Evolutionary conservation across 768 basidiomycete genomes (phyloP).

Genomic region (Termitomyces sp.): DNA sequence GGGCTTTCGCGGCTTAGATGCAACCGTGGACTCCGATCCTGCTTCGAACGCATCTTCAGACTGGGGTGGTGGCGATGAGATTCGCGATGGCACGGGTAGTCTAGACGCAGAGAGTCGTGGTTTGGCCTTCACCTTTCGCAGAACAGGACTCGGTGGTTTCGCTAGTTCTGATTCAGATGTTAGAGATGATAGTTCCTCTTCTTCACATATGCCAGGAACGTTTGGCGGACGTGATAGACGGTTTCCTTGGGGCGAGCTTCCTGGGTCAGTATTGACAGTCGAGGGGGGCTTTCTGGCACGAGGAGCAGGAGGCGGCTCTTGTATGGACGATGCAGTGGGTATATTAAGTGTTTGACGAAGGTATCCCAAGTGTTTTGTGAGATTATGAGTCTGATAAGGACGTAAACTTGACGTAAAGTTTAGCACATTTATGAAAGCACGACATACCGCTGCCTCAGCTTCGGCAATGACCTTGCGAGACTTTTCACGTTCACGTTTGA

Average conservation of each 20-base stretch:
- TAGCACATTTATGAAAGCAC: not conserved
- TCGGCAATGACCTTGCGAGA: conserved; percentile 66
- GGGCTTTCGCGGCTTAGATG: conserved; percentile 31
- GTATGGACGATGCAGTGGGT: conserved; percentile 21
- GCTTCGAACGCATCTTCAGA: conserved; percentile 19
- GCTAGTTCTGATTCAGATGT: conserved; percentile 37
- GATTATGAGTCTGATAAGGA: conserved; percentile 40
- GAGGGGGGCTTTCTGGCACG: conserved; percentile 43
- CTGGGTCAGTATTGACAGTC: conserved; percentile 27
- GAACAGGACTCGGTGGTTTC: conserved; percentile 31
- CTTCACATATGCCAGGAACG: conserved; percentile 62
- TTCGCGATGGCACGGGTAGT: conserved; percentile 40
- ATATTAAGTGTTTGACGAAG: conserved; percentile 61
- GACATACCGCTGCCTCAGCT: conserved; percentile 64
- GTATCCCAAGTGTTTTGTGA: conserved; percentile 60
- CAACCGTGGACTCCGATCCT: conserved; percentile 18
- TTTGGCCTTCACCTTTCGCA: conserved; percentile 40
- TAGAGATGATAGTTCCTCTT: conserved; percentile 49
- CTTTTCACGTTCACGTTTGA: conserved; percentile 78
- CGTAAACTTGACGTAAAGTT: conserved; percentile 10
- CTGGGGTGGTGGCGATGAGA: conserved; percentile 31
- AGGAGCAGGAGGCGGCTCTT: conserved; percentile 41
- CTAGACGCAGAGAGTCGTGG: conserved; percentile 43
- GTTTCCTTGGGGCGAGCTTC: conserved; percentile 39
- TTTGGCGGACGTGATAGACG: conserved; percentile 63